Conservation (phyloP, 2,329 filamentous ascomycete species). For the Blumeria hordei region DNA sequence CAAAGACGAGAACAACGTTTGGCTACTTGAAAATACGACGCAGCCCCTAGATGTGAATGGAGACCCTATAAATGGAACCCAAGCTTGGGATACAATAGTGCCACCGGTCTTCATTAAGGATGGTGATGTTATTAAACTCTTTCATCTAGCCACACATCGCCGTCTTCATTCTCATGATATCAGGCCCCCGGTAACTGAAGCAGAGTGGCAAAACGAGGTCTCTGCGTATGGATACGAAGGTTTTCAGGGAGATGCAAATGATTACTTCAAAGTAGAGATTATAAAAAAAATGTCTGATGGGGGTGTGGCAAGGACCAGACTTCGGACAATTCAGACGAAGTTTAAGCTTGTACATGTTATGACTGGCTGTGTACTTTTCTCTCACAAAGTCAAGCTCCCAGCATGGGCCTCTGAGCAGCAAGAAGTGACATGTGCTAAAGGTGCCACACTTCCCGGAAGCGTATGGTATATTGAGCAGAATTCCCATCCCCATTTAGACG, state of each 20-base stretch:
- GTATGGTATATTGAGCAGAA: conserved; percentile 94
- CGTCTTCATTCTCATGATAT: conserved; percentile 93
- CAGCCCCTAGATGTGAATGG: conserved; percentile 61
- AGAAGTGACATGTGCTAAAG: conserved; percentile 89
- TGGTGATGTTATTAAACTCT: conserved; percentile 58
- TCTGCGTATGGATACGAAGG: conserved; percentile 95
- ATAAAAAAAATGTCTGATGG: conserved; percentile 70
- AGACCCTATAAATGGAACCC: conserved; percentile 52
- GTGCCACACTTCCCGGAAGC: conserved; percentile 83
- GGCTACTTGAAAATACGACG: conserved; percentile 86
- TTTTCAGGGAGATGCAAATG: conserved; percentile 90
- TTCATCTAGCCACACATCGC: conserved; percentile 62
- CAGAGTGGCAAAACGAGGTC: conserved; percentile 86
- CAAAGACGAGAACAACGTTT: conserved; percentile 96
- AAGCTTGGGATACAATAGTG: conserved; percentile 55
- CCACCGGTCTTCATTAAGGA: conserved; percentile 49
- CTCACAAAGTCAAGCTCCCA: conserved; percentile 95
- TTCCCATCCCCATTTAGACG: conserved; percentile 51
- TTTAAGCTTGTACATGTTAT: conserved; percentile 89
- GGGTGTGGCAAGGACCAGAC: conserved; percentile 51
- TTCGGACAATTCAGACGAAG: conserved; percentile 90
- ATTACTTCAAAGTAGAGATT: conserved; percentile 86
- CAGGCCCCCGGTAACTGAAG: conserved; percentile 63
- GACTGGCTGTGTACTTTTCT: conserved; percentile 91
- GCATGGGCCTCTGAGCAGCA: conserved; percentile 97